These are phyloP conservation scores for Mycosphaerella sp. DNA, from an alignment of 2,329 filamentous ascomycete genomes.

Conservation along the genomic window DNA sequence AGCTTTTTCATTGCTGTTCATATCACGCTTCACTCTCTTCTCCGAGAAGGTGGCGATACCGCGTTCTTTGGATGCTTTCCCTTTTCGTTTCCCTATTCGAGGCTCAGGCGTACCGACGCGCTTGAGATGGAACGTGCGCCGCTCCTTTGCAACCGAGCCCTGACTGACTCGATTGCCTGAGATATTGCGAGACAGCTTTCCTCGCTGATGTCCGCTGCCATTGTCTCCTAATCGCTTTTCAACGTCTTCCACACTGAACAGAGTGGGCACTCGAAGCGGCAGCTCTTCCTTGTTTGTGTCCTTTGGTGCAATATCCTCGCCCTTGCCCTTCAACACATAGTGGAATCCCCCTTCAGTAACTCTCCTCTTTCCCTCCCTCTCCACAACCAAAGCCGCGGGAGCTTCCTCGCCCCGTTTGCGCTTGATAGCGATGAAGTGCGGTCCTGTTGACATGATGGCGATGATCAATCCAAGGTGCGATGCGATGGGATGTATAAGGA, in stretches of 20 bases:
- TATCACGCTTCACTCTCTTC: conserved; percentile 16
- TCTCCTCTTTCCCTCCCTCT: conserved; percentile 25
- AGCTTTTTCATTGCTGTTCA: conserved; percentile 12
- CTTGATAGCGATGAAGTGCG: conserved; percentile 27
- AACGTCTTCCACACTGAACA: conserved; percentile 8
- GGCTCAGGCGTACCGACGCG: conserved; percentile 16
- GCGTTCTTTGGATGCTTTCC: conserved; percentile 18
- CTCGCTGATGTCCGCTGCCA: neutral
- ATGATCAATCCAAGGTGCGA: neutral
- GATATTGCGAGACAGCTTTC: conserved; percentile 11
- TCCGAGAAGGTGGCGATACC: conserved; percentile 29
- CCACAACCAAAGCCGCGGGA: conserved; percentile 27
- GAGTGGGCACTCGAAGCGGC: conserved; percentile 1
- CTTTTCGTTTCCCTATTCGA: conserved; percentile 17
- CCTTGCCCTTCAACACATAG: conserved; percentile 18
- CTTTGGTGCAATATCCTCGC: conserved; percentile 4
- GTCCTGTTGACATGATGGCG: conserved; percentile 19
- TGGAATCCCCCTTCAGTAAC: conserved; percentile 12
- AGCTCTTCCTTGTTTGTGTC: conserved; percentile 5
- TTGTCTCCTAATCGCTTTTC: conserved; percentile 3
- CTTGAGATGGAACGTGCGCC: conserved; percentile 24
- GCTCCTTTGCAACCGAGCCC: conserved; percentile 9
- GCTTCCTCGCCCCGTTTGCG: conserved; percentile 27
- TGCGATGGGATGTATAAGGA: neutral
- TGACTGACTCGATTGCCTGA: conserved; percentile 17